Evolutionary conservation across 1,284 basidiomycete genomes (phyloP), one percentile per base, ranked within the genome.

Genomic region (Naganishia albida): DNA sequence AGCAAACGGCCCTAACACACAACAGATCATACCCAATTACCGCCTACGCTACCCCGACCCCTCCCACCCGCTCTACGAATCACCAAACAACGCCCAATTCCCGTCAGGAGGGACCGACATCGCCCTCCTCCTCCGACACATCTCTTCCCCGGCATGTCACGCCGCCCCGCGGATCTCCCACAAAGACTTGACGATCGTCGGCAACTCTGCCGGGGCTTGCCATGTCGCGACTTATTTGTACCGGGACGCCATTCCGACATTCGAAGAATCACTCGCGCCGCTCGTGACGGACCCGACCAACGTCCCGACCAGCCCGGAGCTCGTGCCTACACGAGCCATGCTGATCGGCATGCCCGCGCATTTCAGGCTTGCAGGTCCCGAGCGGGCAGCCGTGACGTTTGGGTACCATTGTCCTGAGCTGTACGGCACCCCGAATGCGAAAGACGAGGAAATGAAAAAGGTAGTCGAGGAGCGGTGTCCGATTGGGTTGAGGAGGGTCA

Each of bases 191-290:
- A 51, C 42, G 1, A 8, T 65, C 2, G 25, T 65, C 12, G 64
- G 64, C 12, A 65, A 65, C 56, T 65, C 64, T 8, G 64, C 64
- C 10, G 64, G 64, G 6, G 64, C 56, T 4, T 46, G 57, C 7
- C 64, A 65, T 38, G 48, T 59, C n/a, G 54, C 64, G 3, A 65
- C 64, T 1, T 65, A 65, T 50, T 56, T 65, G 40, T 65, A 57
- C 40, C 34, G 55, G 0, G 64, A 65, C 25, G 56, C 64, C 2
- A 49, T 65, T 20, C 49, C 48, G 2, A 10, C 25, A 1, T 56
- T 53, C n/a, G 57, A 60, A 42, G 13, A 26, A 3, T 18, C 34
- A 3, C 3, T 40, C 0, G 57, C 57, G 40, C 57, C 57, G 6
- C 38, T 60, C 20, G 38, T 49, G 34, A 60, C 44, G 4, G 57